Evolutionary conservation across 2,329 filamentous ascomycete species (phyloP).

Genomic region (Sphaceloma murrayae): DNA sequence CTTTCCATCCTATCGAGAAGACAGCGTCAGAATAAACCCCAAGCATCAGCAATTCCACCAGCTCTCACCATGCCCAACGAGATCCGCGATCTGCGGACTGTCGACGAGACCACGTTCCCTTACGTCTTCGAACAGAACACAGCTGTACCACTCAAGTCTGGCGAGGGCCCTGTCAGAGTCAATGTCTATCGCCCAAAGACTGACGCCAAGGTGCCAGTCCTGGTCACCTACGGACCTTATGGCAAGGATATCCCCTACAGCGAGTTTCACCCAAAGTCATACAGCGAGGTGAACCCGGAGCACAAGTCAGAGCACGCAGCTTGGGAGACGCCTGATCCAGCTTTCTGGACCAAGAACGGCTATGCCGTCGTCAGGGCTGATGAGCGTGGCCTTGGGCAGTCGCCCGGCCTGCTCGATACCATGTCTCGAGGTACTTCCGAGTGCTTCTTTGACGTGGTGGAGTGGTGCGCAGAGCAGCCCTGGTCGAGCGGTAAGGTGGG

Average conservation of each 20-base stretch:
- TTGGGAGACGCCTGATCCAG: slow-evolving; percentile 38
- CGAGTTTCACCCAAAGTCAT: slow-evolving; percentile 46
- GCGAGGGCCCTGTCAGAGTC: slow-evolving; percentile 27
- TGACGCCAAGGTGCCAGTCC: slow-evolving; percentile 43
- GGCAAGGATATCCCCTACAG: slow-evolving; percentile 62
- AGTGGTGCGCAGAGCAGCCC: slow-evolving; percentile 20
- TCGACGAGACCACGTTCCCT: slow-evolving; percentile 25
- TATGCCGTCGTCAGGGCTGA: slow-evolving; percentile 36
- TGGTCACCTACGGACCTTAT: slow-evolving; percentile 65
- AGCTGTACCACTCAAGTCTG: slow-evolving; percentile 24
- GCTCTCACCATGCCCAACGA: slow-evolving; percentile 22
- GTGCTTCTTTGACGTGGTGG: slow-evolving; percentile 22
- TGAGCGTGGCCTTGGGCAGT: slow-evolving; percentile 44
- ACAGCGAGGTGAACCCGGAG: slow-evolving; percentile 31
- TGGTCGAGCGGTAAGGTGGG: slow-evolving; percentile 29
- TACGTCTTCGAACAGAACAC: slow-evolving; percentile 30
- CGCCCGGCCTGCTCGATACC: slow-evolving; percentile 43
- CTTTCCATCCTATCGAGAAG: too few relatives aligned
- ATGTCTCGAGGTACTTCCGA: slow-evolving; percentile 43
- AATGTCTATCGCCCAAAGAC: slow-evolving; percentile 30
- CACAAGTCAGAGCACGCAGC: slow-evolving; percentile 35
- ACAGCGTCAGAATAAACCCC: not conserved
- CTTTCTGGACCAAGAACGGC: slow-evolving; percentile 28
- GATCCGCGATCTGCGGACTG: slow-evolving; percentile 25
- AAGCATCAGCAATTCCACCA: not conserved